phyloP scores from a whole-genome alignment of 2,329 filamentous ascomycete species.

The Penicillium sp. region DNA sequence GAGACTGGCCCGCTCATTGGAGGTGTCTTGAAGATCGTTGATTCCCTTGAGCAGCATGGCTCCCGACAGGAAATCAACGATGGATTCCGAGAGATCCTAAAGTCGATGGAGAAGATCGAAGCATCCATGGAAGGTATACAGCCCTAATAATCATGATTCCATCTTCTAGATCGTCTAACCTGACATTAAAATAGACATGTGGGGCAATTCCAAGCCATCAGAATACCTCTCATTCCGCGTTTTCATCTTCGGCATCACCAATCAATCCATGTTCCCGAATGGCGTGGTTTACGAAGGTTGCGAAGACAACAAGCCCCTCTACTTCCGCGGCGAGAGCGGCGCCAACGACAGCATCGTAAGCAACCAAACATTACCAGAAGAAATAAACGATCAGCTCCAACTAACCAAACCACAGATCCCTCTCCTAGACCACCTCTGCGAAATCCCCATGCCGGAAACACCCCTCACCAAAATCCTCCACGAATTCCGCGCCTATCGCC shows the following conservation, averaged over 20 bases:
- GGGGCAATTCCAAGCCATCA: slow-evolving; percentile 78
- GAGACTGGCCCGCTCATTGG: slow-evolving; percentile 76
- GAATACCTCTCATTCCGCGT: slow-evolving; percentile 90
- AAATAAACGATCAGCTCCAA: neutral
- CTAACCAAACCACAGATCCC: slow-evolving; percentile 57
- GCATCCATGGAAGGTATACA: slow-evolving; percentile 69
- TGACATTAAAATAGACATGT: slow-evolving; percentile 63
- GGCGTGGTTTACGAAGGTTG: slow-evolving; percentile 88
- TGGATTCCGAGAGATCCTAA: slow-evolving; percentile 62
- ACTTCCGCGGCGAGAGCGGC: slow-evolving; percentile 87
- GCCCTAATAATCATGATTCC: neutral
- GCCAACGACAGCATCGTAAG: slow-evolving; percentile 86
- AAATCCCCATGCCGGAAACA: slow-evolving; percentile 83
- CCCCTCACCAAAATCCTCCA: slow-evolving; percentile 83
- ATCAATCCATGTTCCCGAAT: slow-evolving; percentile 89
- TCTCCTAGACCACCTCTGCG: slow-evolving; percentile 80
- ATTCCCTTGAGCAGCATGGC: slow-evolving; percentile 51
- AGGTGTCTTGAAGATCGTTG: slow-evolving; percentile 68
- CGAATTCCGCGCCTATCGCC: slow-evolving; percentile 87
- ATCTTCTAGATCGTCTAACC: neutral
- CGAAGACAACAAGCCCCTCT: slow-evolving; percentile 66
- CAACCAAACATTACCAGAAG: neutral
- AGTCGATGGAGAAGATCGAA: slow-evolving; percentile 69
- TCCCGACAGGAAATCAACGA: slow-evolving; percentile 63
- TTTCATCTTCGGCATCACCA: slow-evolving; percentile 95